Evolutionary conservation across 179 eudicot species (phyloP).

Genomic region (Corrigiola litoralis): DNA sequence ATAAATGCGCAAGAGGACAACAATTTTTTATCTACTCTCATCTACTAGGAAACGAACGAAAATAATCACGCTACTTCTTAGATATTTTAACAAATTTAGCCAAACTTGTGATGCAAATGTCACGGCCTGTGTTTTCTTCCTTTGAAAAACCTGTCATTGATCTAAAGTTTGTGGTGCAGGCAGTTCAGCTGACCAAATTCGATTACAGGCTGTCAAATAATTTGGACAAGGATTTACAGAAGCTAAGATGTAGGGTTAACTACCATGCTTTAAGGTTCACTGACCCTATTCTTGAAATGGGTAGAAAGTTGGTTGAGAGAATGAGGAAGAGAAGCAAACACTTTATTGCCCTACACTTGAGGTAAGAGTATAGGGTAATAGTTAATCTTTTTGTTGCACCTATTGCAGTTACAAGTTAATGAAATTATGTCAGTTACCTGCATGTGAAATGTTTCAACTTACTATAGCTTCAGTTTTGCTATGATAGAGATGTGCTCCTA

Average conservation of each 20-base stretch:
- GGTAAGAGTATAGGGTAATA: slow-evolving; percentile 33
- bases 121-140: not conserved
- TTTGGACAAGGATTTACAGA: slow-evolving; percentile 59
- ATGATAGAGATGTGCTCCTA: slow-evolving; percentile 23
- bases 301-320: slow-evolving; percentile 59
- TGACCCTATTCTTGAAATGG: slow-evolving; percentile 64
- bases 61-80: not conserved
- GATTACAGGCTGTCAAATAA: slow-evolving; percentile 79
- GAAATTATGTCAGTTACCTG: slow-evolving; percentile 4
- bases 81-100: not conserved
- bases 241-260: slow-evolving; percentile 77
- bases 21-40: not conserved
- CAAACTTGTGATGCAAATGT: not conserved
- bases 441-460: not conserved
- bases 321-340: slow-evolving; percentile 75
- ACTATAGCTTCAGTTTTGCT: not conserved
- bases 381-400: not conserved
- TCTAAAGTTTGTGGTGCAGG: slow-evolving; percentile 42
- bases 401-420: slow-evolving; percentile 8
- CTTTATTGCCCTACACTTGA: slow-evolving; percentile 68
- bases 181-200: slow-evolving; percentile 77
- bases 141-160: not conserved
- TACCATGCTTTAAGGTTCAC: slow-evolving; percentile 77
- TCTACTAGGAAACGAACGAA: not conserved
- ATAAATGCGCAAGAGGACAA: not conserved